phyloP scores from a whole-genome alignment of 2,329 filamentous ascomycete species.

The Scolecobasidium constrictum region DNA sequence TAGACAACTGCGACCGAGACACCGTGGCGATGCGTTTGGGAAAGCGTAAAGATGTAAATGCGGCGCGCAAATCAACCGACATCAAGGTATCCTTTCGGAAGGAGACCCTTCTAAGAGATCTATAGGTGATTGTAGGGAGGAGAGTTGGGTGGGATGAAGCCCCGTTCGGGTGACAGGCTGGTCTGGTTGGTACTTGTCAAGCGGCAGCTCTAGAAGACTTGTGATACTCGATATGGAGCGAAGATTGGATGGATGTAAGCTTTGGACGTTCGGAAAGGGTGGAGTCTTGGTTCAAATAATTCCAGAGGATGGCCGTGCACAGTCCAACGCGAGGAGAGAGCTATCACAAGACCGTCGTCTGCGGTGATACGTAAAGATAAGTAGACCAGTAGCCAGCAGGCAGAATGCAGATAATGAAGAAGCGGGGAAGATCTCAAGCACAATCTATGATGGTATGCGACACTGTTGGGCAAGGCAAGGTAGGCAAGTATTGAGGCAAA shows the following conservation, averaged over 20 bases:
- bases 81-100: slow-evolving; percentile 30
- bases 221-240: too few relatives aligned
- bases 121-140: not conserved
- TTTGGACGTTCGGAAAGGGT: too few relatives aligned
- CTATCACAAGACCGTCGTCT: slow-evolving; percentile 1
- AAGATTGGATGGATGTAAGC: too few relatives aligned
- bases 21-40: slow-evolving; percentile 45
- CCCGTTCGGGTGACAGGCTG: not conserved
- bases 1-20: slow-evolving; percentile 46
- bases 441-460: too few relatives aligned
- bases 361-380: not conserved
- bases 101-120: slow-evolving; percentile 4
- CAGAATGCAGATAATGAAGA: too few relatives aligned
- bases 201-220: not conserved
- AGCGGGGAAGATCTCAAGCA: too few relatives aligned
- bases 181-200: not conserved
- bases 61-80: slow-evolving; percentile 48
- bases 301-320: too few relatives aligned
- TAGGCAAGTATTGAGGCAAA: too few relatives aligned
- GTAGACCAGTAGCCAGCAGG: too few relatives aligned
- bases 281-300: too few relatives aligned
- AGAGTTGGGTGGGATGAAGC: not conserved
- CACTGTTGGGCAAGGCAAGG: too few relatives aligned
- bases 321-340: too few relatives aligned
- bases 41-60: slow-evolving; percentile 42